Evolutionary conservation across 2,329 filamentous ascomycete species (phyloP), one percentile per base, ranked within the genome.

Genomic region (Lizonia empirigonia): DNA sequence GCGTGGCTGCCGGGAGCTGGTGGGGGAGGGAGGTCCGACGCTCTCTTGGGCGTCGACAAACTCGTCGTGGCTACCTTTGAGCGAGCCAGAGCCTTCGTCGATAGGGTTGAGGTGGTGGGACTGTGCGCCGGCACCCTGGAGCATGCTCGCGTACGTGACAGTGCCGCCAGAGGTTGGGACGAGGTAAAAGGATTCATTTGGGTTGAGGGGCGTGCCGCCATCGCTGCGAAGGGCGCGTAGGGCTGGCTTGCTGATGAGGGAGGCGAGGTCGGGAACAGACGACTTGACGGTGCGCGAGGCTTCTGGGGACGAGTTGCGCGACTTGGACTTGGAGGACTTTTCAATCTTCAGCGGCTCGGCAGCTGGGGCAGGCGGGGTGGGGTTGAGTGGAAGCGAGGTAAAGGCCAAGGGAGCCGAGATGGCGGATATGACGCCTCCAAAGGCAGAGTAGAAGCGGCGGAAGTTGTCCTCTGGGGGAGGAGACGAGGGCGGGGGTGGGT

Each of bases 121-220:
- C 50, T 32, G 59, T 44, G 60, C 55, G 50, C 62, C 65, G 32
- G 63, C 65, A 65, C 73, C 55, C 52, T 71, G 61, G 16, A 96
- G 78, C 44, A 99, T 97, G 56, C 89, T 91, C 35, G 94, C 92
- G 68, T 97, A 99, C 0, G 91, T 94, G 53, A 92, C 88, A 2
- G 91, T 97, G 58, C 93, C 91, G 5, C 94, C 93, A 15, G 89
- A 91, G 0, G 90, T 89, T 4, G 93, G 94, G 1, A 99, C 94
- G 1, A 97, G 89, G 70, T 97, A 97, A 76, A 99, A 99, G 49
- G 67, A 71, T 52, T 74, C 72, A 32, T 72, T 72, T 7, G 63
- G 63, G n/a, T 61, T 59, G 51, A 75, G 69, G 13, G 81, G 80
- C 22, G 86, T 81, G 18, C 59, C 57, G 37, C 87, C 72, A 49